phyloP scores from a whole-genome alignment of 2,329 filamentous ascomycete species.

The Chaetothyriales sp. region DNA sequence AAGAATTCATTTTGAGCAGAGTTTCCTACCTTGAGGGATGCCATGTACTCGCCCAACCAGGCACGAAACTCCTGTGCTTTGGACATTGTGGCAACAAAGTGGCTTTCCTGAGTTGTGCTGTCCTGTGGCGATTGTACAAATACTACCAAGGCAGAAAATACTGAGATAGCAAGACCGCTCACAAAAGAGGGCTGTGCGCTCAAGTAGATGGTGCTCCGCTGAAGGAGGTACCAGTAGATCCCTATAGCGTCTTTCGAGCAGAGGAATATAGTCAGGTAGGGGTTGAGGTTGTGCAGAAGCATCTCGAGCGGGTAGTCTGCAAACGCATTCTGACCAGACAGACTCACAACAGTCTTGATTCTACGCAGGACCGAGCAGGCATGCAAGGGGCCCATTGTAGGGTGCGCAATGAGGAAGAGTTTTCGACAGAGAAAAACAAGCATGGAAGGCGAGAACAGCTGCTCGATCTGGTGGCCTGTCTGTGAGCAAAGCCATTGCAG shows the following conservation, averaged over 20 bases:
- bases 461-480: constrained; percentile 47
- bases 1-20: constrained; percentile 11
- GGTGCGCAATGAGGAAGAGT: constrained; percentile 65
- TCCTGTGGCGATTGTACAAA: constrained; percentile 62
- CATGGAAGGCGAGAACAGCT: constrained; percentile 61
- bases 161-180: constrained; percentile 64
- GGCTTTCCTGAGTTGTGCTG: constrained; percentile 70
- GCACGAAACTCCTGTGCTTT: constrained; percentile 60
- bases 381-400: constrained; percentile 71
- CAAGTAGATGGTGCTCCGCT: constrained; percentile 51
- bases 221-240: constrained; percentile 68
- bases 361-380: constrained; percentile 77
- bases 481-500: constrained; percentile 63
- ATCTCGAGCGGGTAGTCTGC: constrained; percentile 77
- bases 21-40: constrained; percentile 39
- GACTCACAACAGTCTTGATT: constrained; percentile 61
- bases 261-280: constrained; percentile 65
- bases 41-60: constrained; percentile 62
- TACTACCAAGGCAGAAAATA: constrained; percentile 59
- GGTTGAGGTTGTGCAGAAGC: constrained; percentile 64
- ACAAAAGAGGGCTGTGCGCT: constrained; percentile 55
- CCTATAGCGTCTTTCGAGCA: constrained; percentile 85
- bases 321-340: constrained; percentile 59
- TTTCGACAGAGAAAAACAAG: constrained; percentile 60
- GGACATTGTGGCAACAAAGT: constrained; percentile 60